Evolutionary conservation across 306 rosid genomes (phyloP).

Genomic region (Geum urbanum): DNA sequence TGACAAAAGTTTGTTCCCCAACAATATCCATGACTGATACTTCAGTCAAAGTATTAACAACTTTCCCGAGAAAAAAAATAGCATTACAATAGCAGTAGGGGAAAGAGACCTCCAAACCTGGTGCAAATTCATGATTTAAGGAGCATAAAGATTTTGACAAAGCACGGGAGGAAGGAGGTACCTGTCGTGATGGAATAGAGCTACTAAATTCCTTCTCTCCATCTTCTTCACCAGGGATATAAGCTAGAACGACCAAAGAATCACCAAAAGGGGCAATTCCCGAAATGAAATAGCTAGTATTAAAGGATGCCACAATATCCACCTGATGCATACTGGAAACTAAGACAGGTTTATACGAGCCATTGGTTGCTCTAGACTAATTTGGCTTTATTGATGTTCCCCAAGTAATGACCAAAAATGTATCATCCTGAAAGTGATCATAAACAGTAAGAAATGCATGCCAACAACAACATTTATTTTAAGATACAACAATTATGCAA

Average conservation of each 20-base stretch:
- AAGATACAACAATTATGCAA: not conserved
- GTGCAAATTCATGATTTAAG: not conserved
- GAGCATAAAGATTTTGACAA: slow-evolving; percentile 15
- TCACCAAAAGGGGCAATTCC: slow-evolving; percentile 98
- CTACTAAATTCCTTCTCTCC: slow-evolving; percentile 82
- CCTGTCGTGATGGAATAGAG: slow-evolving; percentile 73
- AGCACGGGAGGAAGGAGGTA: slow-evolving; percentile 26
- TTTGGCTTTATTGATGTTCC: slow-evolving; percentile 78
- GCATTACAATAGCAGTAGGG: not conserved
- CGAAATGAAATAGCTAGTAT: slow-evolving; percentile 81
- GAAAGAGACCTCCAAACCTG: not conserved
- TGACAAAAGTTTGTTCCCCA: slow-evolving; percentile 7
- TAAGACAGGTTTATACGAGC: slow-evolving; percentile 55
- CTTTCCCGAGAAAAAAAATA: not conserved
- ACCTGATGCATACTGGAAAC: slow-evolving; percentile 66
- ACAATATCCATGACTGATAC: not conserved
- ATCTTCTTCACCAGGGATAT: slow-evolving; percentile 82
- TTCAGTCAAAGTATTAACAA: not conserved
- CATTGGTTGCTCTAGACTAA: slow-evolving; percentile 56
- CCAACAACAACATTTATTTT: slow-evolving; percentile 4
- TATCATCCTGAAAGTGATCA: slow-evolving; percentile 63
- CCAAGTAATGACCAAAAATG: slow-evolving; percentile 93
- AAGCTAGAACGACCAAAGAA: slow-evolving; percentile 89
- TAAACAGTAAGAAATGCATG: slow-evolving; percentile 29
- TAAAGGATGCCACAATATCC: slow-evolving; percentile 95